Base-by-base conservation (phyloP, 2,329 filamentous ascomycete genomes). In the Colletotrichum destructivum region DNA sequence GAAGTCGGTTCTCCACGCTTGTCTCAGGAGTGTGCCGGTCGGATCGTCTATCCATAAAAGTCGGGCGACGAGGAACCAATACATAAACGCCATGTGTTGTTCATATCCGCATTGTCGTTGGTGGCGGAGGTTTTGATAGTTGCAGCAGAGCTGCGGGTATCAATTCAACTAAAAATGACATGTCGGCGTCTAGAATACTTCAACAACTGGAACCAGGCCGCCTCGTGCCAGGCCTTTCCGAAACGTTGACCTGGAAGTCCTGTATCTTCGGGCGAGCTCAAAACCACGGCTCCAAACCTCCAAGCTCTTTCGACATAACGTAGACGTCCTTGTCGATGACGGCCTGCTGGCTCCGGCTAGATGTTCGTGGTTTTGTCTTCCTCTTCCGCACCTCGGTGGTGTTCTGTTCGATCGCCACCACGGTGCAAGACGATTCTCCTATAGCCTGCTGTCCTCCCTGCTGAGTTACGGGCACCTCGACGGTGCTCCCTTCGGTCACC, bases 91-190 rank as follows among this genome's bases (percentile, higher is more conserved):
- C 18, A 40, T n/a, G 40, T 60, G 12, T 42, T 9, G 23, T 46
- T 15, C 3, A 59, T 6, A 2, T n/a, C 38, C 21, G 23, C 38
- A 26, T 35, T 35, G 31, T 2, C 9, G 8, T 35, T 35, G 31
- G 31, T 35, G 31, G 31, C 31, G 31, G 31, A 35, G 31, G 31
- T 35, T 18, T 18, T 16, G 23, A 26, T 44, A 7, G 18, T 18
- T 60, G 59, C 59, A 51, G 59, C 15, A 23, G 16, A 21, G 46
- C 59, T 51, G 59, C 46, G 59, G 59, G 59, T 62, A 62, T 62
- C 59, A 31, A 40, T 51, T 60, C 42, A 47, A 62, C 59, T 38
- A 62, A 62, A 16, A 11, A 7, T 59, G 35, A n/a, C 7, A 44
- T 59, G 11, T 16, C 21, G n/a, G 23, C 16, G 4, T 44, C 13